Evolutionary conservation across 2,329 filamentous ascomycete species (phyloP).

Genomic region (Arachnomyces sp.): DNA sequence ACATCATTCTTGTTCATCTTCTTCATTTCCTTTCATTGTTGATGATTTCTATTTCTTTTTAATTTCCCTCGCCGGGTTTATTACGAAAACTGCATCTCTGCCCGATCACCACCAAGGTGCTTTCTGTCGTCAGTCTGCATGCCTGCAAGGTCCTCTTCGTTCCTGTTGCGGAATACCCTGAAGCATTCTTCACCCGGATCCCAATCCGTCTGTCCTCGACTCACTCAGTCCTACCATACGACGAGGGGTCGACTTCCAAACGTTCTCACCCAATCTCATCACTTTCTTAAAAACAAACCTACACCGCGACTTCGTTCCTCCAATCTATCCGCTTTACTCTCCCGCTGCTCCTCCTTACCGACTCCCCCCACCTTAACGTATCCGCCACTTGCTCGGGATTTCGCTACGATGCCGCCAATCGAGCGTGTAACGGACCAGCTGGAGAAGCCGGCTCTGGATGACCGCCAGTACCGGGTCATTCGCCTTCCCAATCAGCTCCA

Average conservation of each 20-base stretch:
- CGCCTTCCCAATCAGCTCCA: conserved; percentile 80
- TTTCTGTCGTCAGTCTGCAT: conserved; percentile 15
- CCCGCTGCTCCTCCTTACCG: conserved; percentile 16
- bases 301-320: conserved; percentile 4
- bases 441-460: conserved; percentile 77
- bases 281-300: conserved; percentile 7
- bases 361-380: conserved; percentile 10
- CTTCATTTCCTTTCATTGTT: too few species aligned
- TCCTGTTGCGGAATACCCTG: conserved; percentile 16
- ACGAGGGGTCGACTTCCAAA: not conserved
- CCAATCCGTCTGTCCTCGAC: conserved; percentile 12
- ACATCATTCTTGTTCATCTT: too few species aligned
- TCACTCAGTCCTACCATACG: conserved; percentile 12
- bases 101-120: too few species aligned
- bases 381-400: conserved; percentile 9
- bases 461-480: conserved; percentile 81
- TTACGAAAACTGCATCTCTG: too few species aligned
- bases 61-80: too few species aligned
- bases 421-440: conserved; percentile 59
- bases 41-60: too few species aligned
- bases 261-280: conserved; percentile 9
- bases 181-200: conserved; percentile 8
- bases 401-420: conserved; percentile 26
- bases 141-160: conserved; percentile 30
- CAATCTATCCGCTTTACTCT: conserved; percentile 5